phyloP scores from a whole-genome alignment of 2,329 filamentous ascomycete genomes.

The Colletotrichum agaves region DNA sequence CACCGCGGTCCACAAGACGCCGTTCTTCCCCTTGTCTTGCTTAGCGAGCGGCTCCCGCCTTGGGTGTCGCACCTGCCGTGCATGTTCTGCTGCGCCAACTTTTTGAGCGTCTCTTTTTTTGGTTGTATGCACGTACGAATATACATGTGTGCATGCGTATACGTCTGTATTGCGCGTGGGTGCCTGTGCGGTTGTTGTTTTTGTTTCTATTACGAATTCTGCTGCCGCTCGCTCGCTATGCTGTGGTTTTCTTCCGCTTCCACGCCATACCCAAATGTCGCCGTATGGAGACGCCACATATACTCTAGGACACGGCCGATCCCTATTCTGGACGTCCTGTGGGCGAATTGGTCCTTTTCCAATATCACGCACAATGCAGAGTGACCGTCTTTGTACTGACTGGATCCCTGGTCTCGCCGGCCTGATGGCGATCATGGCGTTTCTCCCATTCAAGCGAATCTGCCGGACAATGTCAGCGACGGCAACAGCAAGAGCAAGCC shows the following conservation, averaged over 20 bases:
- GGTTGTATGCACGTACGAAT: background rate
- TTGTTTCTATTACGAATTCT: conserved; percentile 19
- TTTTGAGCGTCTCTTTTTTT: conserved; percentile 11
- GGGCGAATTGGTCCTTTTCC: conserved; percentile 3
- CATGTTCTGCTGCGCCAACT: conserved; percentile 23
- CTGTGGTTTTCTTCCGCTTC: conserved; percentile 20
- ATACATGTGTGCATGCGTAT: background rate
- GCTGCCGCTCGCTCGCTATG: background rate
- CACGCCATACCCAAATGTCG: conserved; percentile 15
- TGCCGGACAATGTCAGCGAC: conserved; percentile 15
- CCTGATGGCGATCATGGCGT: conserved; percentile 29
- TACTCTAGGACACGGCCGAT: conserved; percentile 21
- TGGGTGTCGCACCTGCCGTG: conserved; percentile 17
- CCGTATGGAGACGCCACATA: conserved; percentile 26
- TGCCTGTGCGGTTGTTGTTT: conserved; percentile 10
- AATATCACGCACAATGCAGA: conserved; percentile 10
- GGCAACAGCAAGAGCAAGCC: background rate
- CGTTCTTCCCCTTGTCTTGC: conserved; percentile 31
- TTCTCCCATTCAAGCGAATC: conserved; percentile 21
- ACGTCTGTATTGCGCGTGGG: background rate
- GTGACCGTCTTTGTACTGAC: background rate
- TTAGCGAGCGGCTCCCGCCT: conserved; percentile 36
- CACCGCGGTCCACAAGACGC: conserved; percentile 13
- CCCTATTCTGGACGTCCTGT: conserved; percentile 11
- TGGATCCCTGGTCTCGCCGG: background rate